Base-by-base conservation (phyloP, 352 stramenopile genomes). In the Phytophthora quininea region DNA sequence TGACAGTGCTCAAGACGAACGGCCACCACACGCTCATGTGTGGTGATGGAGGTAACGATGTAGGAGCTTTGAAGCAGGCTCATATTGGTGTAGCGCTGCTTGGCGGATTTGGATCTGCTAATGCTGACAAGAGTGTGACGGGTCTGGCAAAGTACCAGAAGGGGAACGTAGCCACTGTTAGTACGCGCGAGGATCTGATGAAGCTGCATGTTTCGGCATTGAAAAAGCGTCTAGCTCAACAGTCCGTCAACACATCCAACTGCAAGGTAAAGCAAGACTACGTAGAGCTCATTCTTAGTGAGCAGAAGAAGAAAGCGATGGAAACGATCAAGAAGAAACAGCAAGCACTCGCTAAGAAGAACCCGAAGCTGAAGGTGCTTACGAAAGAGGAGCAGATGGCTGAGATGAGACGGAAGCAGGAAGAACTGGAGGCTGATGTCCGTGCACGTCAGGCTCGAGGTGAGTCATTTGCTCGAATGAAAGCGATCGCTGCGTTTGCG, bases 31-130 rank as follows among this genome's bases (percentile, higher is more conserved):
- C 96, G 29, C 82, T 99, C 15, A 99, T 99, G 97, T 99, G 97
- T 56, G 98, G 98, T 58, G 98, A 99, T 64, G 98, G 98, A 56
- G 98, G 92, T 12, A 99, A 99, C 72, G 98, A 99, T 79, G 94
- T 99, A 5, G 96, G 96, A 52, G 95, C 95, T 2, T 73, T 98
- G 33, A 98, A 98, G 74, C 93, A 98, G 65, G 89, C 89, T 30
- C 85, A 97, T 57, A 90, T 97, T 76, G 89, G 89, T 54, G 88
- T 96, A 8, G 88, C 88, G 12, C 46, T 96, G 30, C 69, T 96
- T 6, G 86, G 85, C 38, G 88, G 88, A 37, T 95, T 96, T 49
- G 88, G 88, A 38, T 93, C 86, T 15, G 88, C 88, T 2, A 95
- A 95, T 67, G 88, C 87, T 0, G 88, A 96, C 73, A 96, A 96